Evolutionary conservation across 345 rosid genomes (phyloP), one percentile per base, ranked within the genome.

Genomic region (Noccaea caerulescens): DNA sequence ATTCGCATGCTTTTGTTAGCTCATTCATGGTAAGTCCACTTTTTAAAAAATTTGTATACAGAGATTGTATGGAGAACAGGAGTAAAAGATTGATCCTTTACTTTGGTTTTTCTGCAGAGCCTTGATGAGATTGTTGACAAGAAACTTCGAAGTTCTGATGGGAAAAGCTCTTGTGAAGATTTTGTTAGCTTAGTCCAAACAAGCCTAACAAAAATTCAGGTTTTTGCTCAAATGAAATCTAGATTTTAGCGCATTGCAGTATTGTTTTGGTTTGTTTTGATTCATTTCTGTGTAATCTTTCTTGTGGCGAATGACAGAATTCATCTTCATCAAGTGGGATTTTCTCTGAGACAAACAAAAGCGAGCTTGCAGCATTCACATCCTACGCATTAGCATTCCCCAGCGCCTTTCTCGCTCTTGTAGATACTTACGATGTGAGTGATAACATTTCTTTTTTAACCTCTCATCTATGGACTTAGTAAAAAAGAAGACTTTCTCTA

Each of bases 301-400:
- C 18, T 42, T 71, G 32, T 54, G 56, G 57, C 54, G 76, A 50
- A 37, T 69, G 58, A 72, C 83, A 91, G 96, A 66, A 86, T 80
- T 87, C 91, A 53, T 79, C 81, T n/a, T 62, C 88, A 23, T 75
- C 84, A 8, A 49, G 66, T 61, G 87, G 85, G 38, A 63, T 59
- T 57, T 86, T 89, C 66, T 87, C 91, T 18, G 93, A 91, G 84
- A 94, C 98, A 53, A 94, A 94, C 79, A 85, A 85, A 79, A 91
- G 98, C 20, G 99, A 94, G 81, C 89, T 94, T 27, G 92, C 99
- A 49, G 96, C 98, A 4, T 94, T 91, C 77, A 86, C 84, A 39
- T 89, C 97, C 34, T 94, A 94, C 62, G 99, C 99, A 16, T 73
- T 91, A 81, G 96, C 99, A 10, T 94, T 94, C 80, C 99, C 99